These are phyloP conservation scores for Cercospora sp. DNA, from an alignment of 2,329 filamentous ascomycete species.

Conservation along the genomic window DNA sequence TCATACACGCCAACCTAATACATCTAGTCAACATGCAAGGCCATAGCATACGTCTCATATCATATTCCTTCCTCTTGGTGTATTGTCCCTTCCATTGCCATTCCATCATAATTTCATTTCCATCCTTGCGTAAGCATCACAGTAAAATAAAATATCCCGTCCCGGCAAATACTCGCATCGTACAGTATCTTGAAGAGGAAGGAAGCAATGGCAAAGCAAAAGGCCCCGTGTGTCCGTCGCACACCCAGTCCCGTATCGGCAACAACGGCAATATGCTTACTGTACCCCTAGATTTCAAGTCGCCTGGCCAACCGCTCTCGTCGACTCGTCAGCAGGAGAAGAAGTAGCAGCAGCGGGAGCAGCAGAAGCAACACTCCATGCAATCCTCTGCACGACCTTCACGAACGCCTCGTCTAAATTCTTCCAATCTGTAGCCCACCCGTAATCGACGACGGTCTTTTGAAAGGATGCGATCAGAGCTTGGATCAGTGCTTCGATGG, in stretches of 20 bases:
- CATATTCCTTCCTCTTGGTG: background rate
- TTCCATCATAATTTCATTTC: background rate
- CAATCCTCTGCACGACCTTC: conserved; percentile 9
- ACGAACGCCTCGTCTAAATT: conserved; percentile 6
- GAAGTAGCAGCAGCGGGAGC: background rate
- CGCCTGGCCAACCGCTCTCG: background rate
- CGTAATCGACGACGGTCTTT: conserved; percentile 15
- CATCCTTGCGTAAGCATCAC: background rate
- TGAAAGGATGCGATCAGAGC: conserved; percentile 10
- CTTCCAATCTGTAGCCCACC: conserved; percentile 11
- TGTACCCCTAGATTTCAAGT: no score
- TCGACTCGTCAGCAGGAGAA: background rate
- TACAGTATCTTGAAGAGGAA: no score
- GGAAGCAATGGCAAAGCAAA: no score
- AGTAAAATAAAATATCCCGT: background rate
- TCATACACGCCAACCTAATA: background rate
- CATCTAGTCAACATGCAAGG: background rate
- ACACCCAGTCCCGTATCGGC: no score
- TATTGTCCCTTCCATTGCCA: background rate
- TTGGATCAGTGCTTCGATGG: conserved; percentile 10
- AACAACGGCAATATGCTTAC: no score
- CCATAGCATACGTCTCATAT: background rate
- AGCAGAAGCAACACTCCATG: background rate
- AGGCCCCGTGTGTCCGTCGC: no score
- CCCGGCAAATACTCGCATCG: no score